These are phyloP conservation scores for Hypsizygus ulmarius DNA, from an alignment of 1,284 basidiomycete genomes.

Conservation along the genomic window DNA sequence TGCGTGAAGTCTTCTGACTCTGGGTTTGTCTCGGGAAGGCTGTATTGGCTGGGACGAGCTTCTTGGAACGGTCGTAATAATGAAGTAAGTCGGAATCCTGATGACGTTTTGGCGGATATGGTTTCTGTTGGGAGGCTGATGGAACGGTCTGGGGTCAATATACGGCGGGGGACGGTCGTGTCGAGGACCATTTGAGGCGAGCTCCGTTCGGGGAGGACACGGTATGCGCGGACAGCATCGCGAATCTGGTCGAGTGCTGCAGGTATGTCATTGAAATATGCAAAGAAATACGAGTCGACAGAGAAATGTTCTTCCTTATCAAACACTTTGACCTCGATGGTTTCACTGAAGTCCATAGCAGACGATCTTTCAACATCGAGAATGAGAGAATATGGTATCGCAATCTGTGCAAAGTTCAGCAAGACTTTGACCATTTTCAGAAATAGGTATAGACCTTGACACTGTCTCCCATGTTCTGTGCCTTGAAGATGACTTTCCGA, in stretches of 20 bases:
- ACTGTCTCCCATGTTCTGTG: constrained; percentile 93
- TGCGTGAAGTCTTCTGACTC: constrained; percentile 69
- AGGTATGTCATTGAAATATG: constrained; percentile 83
- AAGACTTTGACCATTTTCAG: background rate
- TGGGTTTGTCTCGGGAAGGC: constrained; percentile 31
- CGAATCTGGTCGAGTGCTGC: constrained; percentile 78
- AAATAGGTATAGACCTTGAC: constrained; percentile 64
- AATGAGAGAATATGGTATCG: constrained; percentile 89
- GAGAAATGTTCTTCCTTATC: constrained; percentile 78
- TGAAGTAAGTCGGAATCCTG: constrained; percentile 58
- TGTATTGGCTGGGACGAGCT: constrained; percentile 31
- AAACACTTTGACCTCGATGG: constrained; percentile 88
- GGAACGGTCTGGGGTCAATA: constrained; percentile 38
- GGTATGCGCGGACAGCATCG: constrained; percentile 62
- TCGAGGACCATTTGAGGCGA: constrained; percentile 56
- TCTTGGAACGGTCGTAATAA: constrained; percentile 67
- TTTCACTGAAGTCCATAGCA: constrained; percentile 92
- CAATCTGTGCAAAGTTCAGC: constrained; percentile 59
- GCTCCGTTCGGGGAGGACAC: constrained; percentile 38
- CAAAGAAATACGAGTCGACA: constrained; percentile 90
- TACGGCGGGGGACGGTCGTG: constrained; percentile 53
- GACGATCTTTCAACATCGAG: constrained; percentile 85
- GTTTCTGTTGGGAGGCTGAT: constrained; percentile 33
- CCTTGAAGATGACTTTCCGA: constrained; percentile 89
- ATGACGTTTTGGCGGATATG: constrained; percentile 30